phyloP scores from a whole-genome alignment of 2,329 filamentous ascomycete species.

The Pyrenochaeta sp. region DNA sequence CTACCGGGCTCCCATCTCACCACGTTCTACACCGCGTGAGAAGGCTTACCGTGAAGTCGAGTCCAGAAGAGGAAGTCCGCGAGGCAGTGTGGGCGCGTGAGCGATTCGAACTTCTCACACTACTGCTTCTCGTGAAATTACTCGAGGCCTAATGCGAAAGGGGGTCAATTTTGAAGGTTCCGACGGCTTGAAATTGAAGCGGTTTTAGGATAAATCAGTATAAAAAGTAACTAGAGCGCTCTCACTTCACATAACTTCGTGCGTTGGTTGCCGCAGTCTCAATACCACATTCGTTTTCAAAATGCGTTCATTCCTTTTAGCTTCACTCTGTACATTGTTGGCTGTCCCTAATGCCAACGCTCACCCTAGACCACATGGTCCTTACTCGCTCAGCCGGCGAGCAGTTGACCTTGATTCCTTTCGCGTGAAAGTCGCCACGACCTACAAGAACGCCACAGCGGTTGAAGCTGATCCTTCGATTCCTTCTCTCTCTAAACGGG shows the following conservation, averaged over 20 bases:
- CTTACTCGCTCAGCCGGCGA: constrained; percentile 23
- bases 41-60: constrained; percentile 10
- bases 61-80: constrained; percentile 19
- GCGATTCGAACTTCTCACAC: constrained; percentile 7
- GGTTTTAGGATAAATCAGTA: constrained; percentile 12
- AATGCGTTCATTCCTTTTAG: constrained; percentile 41
- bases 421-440: constrained; percentile 34
- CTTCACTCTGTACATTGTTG: constrained; percentile 36
- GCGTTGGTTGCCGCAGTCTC: too few species aligned
- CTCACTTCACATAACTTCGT: constrained; percentile 18
- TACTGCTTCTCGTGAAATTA: constrained; percentile 8
- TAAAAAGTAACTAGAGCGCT: constrained; percentile 17
- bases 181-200: constrained; percentile 3
- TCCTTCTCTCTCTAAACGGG: constrained; percentile 26
- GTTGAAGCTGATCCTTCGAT: constrained; percentile 28
- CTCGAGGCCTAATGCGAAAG: constrained; percentile 2
- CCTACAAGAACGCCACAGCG: constrained; percentile 31
- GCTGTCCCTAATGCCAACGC: constrained; percentile 29
- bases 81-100: constrained; percentile 13
- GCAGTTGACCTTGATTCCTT: constrained; percentile 43
- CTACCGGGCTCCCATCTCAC: constrained; percentile 21
- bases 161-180: constrained; percentile 2
- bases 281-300: constrained; percentile 23
- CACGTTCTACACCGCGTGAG: constrained; percentile 9
- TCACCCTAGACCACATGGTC: constrained; percentile 27